Evolutionary conservation across 2,329 filamentous ascomycete genomes (phyloP), one percentile per base, ranked within the genome.

Genomic region (Penicillium sclerotiorum): DNA sequence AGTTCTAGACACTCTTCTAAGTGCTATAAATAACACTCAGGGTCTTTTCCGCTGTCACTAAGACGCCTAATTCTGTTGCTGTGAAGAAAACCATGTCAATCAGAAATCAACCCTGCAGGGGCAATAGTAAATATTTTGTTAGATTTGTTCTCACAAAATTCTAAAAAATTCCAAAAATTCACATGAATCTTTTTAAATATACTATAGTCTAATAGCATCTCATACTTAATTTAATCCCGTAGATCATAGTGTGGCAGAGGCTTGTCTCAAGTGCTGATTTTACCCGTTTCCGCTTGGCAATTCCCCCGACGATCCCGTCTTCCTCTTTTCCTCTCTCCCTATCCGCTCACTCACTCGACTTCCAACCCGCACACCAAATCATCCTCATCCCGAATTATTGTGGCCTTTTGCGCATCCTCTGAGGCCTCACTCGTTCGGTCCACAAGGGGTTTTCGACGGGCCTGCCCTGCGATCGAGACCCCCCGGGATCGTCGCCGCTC

Each of bases 341-440:
- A 52, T 52, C 56, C 23, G 27, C 32, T 37, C 27, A 36, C 47
- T 43, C 36, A 35, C 33, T 49, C 40, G 40, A 30, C 37, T 25
- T 42, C 35, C 28, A 42, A 43, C 18, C 11, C 17, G 39, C 27
- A 32, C 23, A 32, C 22, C 11, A 36, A 18, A 18, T 27, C 43
- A 21, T 35, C 38, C 30, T 37, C 23, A 32, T 11, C 20, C 15
- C 33, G 23, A 49, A 9, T 22, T 28, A 7, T 30, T 41, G 45
- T 50, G 47, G 37, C 44, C 38, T n/a, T 47, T 13, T 49, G 53
- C 49, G 49, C 45, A 28, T 51, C 52, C 49, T 57, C 46, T 55
- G 39, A 53, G 55, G 54, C 57, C 57, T 59, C 60, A 60, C 58
- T 61, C 59, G 55, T 61, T 60, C 48, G 57, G 60, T 57, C 58